A percentile compares a stretch with the other conserved stretches of the same genome.
These are phyloP conservation scores for Ceratopteris richardii DNA, from an alignment of 75 land plant genomes.

Conservation along the genomic window DNA sequence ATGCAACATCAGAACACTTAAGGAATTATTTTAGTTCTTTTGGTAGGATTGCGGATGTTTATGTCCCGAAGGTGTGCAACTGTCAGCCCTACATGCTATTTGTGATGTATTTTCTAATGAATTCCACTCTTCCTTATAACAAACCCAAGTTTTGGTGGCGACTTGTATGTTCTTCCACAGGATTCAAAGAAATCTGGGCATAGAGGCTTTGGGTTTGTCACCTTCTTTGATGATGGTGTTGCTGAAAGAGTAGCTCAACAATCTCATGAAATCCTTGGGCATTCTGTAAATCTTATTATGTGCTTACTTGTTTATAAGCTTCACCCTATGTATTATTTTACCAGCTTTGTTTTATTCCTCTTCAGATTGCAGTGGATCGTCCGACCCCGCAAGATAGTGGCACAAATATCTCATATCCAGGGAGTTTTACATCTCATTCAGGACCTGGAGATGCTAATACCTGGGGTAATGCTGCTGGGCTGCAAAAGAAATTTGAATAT, in stretches of 20 bases:
- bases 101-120: too few species aligned
- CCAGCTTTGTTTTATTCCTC: not conserved
- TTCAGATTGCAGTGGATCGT: constrained; percentile 81
- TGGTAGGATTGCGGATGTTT: constrained; percentile 87
- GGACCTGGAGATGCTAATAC: constrained; percentile 46
- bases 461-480: constrained; percentile 39
- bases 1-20: constrained; percentile 79
- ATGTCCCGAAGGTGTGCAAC: constrained; percentile 82
- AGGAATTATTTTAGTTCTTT: constrained; percentile 82
- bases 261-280: constrained; percentile 89
- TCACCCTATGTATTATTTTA: not conserved
- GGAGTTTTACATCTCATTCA: constrained; percentile 22
- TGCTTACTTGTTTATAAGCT: not conserved
- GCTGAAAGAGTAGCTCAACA: constrained; percentile 88
- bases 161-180: constrained; percentile 35
- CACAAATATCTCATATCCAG: constrained; percentile 21
- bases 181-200: constrained; percentile 90
- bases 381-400: constrained; percentile 70
- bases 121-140: not conserved
- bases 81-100: not conserved
- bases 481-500: constrained; percentile 48
- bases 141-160: too few species aligned
- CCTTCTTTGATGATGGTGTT: constrained; percentile 92
- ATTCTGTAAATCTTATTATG: constrained; percentile 41
- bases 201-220: constrained; percentile 98